These are phyloP conservation scores for Scutellaria baicalensis DNA, from an alignment of 257 asterid species.

Conservation along the genomic window DNA sequence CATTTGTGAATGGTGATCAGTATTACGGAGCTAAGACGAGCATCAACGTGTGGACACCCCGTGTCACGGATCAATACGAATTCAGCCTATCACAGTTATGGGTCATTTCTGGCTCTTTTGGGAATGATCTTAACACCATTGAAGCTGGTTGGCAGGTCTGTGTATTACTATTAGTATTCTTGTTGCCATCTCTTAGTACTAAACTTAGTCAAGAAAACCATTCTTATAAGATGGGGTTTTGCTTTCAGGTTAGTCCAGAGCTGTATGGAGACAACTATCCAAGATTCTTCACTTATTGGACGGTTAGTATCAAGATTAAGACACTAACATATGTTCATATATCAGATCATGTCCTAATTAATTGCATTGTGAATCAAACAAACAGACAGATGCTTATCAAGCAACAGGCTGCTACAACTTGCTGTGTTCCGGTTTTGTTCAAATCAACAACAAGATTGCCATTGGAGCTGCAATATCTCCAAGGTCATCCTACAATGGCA, in stretches of 20 bases:
- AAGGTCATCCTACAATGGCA: conserved; percentile 51
- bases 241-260: conserved; percentile 72
- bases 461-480: conserved; percentile 98
- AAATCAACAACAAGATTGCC: conserved; percentile 77
- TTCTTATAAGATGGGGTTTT: not conserved
- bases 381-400: conserved; percentile 90
- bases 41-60: conserved; percentile 91
- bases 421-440: conserved; percentile 83
- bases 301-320: conserved; percentile 37
- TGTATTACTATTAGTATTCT: not conserved
- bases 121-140: conserved; percentile 90
- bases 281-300: conserved; percentile 90
- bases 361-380: too few relatives aligned
- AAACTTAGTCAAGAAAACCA: not conserved
- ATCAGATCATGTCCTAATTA: too few relatives aligned
- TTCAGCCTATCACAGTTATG: conserved; percentile 90
- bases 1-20: conserved; percentile 79
- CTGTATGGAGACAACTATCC: conserved; percentile 84
- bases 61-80: conserved; percentile 72
- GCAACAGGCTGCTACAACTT: conserved; percentile 96
- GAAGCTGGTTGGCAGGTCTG: conserved; percentile 99
- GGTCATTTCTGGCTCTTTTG: conserved; percentile 89
- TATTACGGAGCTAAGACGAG: conserved; percentile 91
- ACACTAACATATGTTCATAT: too few relatives aligned
- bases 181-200: not conserved